phyloP scores from a whole-genome alignment of 495 filamentous ascomycete genomes.

The Tuber calosporum region DNA sequence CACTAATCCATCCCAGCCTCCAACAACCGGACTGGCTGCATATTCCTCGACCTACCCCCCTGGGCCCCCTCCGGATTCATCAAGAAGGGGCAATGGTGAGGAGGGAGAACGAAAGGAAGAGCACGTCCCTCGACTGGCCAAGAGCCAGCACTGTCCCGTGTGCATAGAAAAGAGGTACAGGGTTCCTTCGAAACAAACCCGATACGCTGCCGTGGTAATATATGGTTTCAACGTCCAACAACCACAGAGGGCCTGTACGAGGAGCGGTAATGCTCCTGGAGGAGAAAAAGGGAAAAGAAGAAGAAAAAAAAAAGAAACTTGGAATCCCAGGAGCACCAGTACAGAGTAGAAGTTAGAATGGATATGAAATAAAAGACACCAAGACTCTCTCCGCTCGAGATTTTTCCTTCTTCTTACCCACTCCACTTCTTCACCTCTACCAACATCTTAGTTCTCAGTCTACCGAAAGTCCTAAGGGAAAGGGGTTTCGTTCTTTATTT shows the following conservation, averaged over 20 bases:
- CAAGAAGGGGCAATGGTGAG: not conserved
- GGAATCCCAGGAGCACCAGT: not conserved
- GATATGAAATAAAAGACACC: conserved; percentile 3
- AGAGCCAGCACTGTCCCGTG: conserved; percentile 15
- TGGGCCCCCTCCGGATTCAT: not conserved
- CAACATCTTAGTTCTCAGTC: conserved; percentile 23
- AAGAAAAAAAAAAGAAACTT: conserved; percentile 3
- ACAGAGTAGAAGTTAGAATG: not conserved
- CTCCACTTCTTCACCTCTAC: conserved; percentile 30
- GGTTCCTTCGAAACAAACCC: conserved; percentile 33
- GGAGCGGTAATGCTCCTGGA: not conserved
- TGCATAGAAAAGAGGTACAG: conserved; percentile 22
- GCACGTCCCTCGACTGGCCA: conserved; percentile 7
- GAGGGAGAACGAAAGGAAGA: not conserved
- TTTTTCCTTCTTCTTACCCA: conserved; percentile 17
- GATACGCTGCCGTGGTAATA: conserved; percentile 32
- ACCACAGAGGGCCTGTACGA: not conserved
- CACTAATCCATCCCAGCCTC: not conserved
- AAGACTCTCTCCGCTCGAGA: conserved; percentile 9
- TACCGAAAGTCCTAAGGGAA: conserved; percentile 22
- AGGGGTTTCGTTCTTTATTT: conserved; percentile 38
- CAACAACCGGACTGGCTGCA: not conserved
- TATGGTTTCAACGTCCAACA: conserved; percentile 29
- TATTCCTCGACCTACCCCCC: not conserved
- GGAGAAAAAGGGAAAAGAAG: not conserved